Conservation (phyloP, 768 basidiomycete genomes). For the Tricholoma matsutake region DNA sequence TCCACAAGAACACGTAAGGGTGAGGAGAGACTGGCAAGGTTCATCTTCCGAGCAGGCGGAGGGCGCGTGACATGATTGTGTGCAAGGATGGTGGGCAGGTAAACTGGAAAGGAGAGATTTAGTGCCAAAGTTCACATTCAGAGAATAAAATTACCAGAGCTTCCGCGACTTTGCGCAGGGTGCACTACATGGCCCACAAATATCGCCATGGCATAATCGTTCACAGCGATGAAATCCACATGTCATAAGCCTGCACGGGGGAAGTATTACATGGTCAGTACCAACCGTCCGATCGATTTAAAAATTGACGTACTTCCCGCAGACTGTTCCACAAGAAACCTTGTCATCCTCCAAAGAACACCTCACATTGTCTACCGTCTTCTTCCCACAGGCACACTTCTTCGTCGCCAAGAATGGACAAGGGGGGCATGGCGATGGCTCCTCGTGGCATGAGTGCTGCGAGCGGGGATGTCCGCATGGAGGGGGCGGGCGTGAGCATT, state of each 20-base stretch:
- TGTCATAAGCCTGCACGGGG: conserved; percentile 47
- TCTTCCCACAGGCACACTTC: conserved; percentile 88
- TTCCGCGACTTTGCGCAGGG: conserved; percentile 86
- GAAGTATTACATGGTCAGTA: neutral
- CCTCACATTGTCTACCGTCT: conserved; percentile 68
- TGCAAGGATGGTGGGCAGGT: conserved; percentile 73
- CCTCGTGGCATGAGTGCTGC: conserved; percentile 82
- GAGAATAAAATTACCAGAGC: conserved; percentile 56
- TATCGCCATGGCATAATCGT: conserved; percentile 75
- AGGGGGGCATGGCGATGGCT: conserved; percentile 69
- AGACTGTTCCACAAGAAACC: conserved; percentile 81
- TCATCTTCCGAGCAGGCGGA: conserved; percentile 76
- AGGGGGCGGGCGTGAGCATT: conserved; percentile 67
- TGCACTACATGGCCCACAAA: conserved; percentile 74
- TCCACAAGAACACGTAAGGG: conserved; percentile 79
- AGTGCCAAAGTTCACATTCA: neutral
- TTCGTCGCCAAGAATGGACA: conserved; percentile 82
- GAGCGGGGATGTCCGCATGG: conserved; percentile 81
- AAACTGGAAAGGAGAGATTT: conserved; percentile 37
- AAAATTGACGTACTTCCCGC: conserved; percentile 58
- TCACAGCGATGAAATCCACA: conserved; percentile 94
- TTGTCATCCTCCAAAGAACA: conserved; percentile 78
- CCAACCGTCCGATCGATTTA: neutral
- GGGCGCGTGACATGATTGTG: conserved; percentile 83
- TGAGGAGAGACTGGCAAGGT: conserved; percentile 68